Percentiles rank a stretch among this genome's conserved stretches.
phyloP scores from a whole-genome alignment of 2,329 filamentous ascomycete species.

The Curvularia sp. region DNA sequence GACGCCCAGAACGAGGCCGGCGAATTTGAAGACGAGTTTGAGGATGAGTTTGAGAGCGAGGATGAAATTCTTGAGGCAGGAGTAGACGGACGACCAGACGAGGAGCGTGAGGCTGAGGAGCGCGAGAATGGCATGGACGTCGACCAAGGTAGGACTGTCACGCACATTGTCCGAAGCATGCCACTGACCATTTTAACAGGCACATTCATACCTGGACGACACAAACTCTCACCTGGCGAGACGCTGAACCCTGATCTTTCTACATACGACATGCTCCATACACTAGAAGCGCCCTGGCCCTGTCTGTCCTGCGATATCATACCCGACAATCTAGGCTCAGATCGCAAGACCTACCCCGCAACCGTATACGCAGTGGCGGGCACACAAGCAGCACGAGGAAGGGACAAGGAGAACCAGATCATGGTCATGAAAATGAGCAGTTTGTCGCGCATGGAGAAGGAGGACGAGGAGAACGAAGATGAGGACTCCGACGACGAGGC shows the following conservation, averaged over 20 bases:
- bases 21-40: constrained; percentile 95
- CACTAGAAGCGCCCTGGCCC: constrained; percentile 91
- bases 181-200: constrained; percentile 56
- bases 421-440: constrained; percentile 97
- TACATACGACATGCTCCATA: constrained; percentile 98
- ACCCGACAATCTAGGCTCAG: constrained; percentile 82
- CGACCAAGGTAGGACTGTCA: background rate
- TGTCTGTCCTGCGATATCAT: constrained; percentile 96
- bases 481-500: constrained; percentile 71
- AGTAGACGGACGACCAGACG: constrained; percentile 89
- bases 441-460: constrained; percentile 84
- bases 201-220: constrained; percentile 94
- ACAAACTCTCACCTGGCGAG: constrained; percentile 89
- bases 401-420: constrained; percentile 86
- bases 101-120: constrained; percentile 90
- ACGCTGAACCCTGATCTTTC: constrained; percentile 88
- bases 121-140: constrained; percentile 55
- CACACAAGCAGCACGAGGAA: constrained; percentile 82
- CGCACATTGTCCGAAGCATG: background rate
- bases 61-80: constrained; percentile 95
- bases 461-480: constrained; percentile 72
- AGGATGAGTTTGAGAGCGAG: constrained; percentile 87
- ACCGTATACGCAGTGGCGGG: constrained; percentile 95
- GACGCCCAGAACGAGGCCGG: constrained; percentile 56
- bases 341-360: constrained; percentile 90